Evolutionary conservation across 768 basidiomycete genomes (phyloP), one percentile per base, ranked within the genome.

Genomic region (Mycena rebaudengoi): DNA sequence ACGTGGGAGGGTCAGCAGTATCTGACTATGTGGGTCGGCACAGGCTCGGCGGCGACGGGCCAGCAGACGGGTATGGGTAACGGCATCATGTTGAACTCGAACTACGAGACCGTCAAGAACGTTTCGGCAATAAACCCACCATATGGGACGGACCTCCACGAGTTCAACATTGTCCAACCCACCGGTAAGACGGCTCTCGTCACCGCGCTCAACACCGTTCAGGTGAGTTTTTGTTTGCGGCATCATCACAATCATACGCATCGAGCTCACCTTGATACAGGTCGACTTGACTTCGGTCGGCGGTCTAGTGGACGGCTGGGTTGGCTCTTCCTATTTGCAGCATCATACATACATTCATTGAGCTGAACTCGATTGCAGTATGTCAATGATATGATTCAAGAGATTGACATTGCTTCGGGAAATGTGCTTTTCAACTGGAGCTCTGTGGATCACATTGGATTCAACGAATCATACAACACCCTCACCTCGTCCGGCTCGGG

Each of bases 11-110:
- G 63, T 5, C 12, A 59, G 39, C 32, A 33, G 41, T 58, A 52
- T 37, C 63, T 65, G 23, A 65, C 63, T 3, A n/a, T 60, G 18
- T 65, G 63, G 63, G 26, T 54, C 8, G 63, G 63, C 32, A n/a
- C 10, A 2, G 63, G 63, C n/a, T n/a, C 16, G 23, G 26, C 28
- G 3, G 54, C 25, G 7, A n/a, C 40, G 8, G 62, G 62, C 2
- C 16, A 7, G 46, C 54, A 56, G 62, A 35, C 33, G 6, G 63
- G 63, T 1, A 29, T 29, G 0, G 63, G 63, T n/a, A 33, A 14
- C 7, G 63, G 5, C 1, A 12, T 59, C 14, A 59, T 65, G 25
- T 7, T 59, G 21, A 58, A 65, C 29, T 44, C 57, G 26, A 13
- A 28, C 1, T 59, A 65, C 41, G 40, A 52, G 40, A 32, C 51